These are phyloP conservation scores for Circinella minor DNA, from an alignment of 371 early-diverging fungal genomes.

Conservation along the genomic window DNA sequence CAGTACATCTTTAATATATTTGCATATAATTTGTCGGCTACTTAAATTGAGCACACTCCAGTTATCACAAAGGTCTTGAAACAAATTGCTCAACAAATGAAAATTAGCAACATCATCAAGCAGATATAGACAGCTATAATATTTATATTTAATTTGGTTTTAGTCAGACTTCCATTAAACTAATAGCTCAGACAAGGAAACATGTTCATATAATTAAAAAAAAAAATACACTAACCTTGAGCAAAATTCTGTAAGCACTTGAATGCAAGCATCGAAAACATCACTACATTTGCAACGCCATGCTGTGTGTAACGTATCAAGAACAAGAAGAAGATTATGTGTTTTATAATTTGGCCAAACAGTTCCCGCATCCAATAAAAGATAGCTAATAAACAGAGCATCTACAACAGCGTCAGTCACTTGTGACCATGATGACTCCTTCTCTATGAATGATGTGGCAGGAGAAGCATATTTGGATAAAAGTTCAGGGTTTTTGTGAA, in stretches of 20 bases:
- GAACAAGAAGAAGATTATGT: slow-evolving; percentile 10
- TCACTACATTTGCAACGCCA: slow-evolving; percentile 28
- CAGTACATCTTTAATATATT: slow-evolving; percentile 10
- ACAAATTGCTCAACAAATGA: slow-evolving; percentile 3
- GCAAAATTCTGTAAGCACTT: slow-evolving; percentile 32
- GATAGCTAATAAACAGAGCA: slow-evolving; percentile 26
- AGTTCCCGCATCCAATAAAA: slow-evolving; percentile 31
- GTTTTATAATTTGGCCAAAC: slow-evolving; percentile 18
- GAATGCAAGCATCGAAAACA: slow-evolving; percentile 27
- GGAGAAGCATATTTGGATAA: background rate
- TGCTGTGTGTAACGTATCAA: slow-evolving; percentile 9
- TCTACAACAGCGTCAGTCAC: slow-evolving; percentile 11
- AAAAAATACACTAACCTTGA: slow-evolving; percentile 21
- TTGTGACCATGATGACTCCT: background rate
- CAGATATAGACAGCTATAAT: slow-evolving; percentile 10
- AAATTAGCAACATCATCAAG: slow-evolving; percentile 6
- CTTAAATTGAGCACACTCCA: slow-evolving; percentile 28
- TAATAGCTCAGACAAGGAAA: too few relatives aligned
- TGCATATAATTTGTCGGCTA: slow-evolving; percentile 22
- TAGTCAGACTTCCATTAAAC: background rate
- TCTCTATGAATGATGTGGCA: background rate
- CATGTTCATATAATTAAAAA: background rate
- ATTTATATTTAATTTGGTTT: background rate
- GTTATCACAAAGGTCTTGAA: slow-evolving; percentile 23
- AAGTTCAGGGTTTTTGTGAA: background rate